Evolutionary conservation across 495 filamentous ascomycete genomes (phyloP), one percentile per base, ranked within the genome.

Genomic region (Oleoguttula mirabilis): DNA sequence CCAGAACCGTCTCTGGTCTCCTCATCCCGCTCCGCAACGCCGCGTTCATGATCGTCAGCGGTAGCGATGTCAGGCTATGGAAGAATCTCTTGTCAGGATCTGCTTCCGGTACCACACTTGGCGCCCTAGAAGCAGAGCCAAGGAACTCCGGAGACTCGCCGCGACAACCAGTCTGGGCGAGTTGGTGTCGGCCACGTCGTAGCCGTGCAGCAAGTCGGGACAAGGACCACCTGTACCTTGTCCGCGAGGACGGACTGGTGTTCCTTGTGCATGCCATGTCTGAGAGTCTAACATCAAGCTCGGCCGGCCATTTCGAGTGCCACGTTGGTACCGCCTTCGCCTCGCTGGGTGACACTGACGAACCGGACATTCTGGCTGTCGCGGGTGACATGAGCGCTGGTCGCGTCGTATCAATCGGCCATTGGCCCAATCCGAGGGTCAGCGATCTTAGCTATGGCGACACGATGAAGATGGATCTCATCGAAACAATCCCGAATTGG

Each of bases 321-420:
- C 77, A 75, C 39, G 73, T 82, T 36, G 73, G 74, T 21, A 72
- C 61, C 1, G 76, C 78, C 2, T 83, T 87, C 59, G 73, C 81
- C n/a, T 69, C 66, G 23, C 50, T 76, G 5, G 72, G 72, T 48
- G 36, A 61, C 20, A 59, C 58, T 20, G 45, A 66, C 6, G 72
- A 70, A 39, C 75, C 75, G 17, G 88, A 95, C 55, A 64, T 92
- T 28, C 69, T 95, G 31, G 63, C 94, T 15, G 73, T 82, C 4
- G 82, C 79, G 12, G 85, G 90, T n/a, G 77, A 80, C 39, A 77
- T 77, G 34, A 81, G 86, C n/a, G 69, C 78, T 48, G 90, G 88
- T 2, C 40, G 30, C 19, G 32, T 55, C 4, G 12, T 55, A 22
- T 43, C 36, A 14, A 37, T 32, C 39, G 40, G 31, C 15, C 36